Base-by-base conservation (phyloP, 1,139 yeast species). In the Candida labiduridarum region DNA sequence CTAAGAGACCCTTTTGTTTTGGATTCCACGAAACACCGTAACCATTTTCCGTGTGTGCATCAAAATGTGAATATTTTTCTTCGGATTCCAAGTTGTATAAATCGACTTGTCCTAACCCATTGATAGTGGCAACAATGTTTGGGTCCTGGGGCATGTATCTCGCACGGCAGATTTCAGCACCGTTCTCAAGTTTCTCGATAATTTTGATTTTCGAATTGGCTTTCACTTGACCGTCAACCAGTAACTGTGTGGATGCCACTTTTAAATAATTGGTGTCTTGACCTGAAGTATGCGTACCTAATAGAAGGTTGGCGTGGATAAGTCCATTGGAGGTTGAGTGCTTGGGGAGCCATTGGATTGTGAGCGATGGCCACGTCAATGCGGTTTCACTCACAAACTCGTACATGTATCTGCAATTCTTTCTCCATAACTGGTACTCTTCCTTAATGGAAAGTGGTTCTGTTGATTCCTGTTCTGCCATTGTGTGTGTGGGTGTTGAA, bases 221-320 rank as follows among this genome's bases (percentile, higher is more conserved):
- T 54, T 70, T 65, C 12, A 34, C 65, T 2, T 56, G 60, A 5
- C 64, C 55, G 46, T 42, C 68, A 27, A 59, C 58, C 1, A 96
- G 96, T n/a, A 88, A 60, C 49, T 85, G 85, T 1, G 91, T 82
- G 4, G 83, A 71, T 1, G 94, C 96, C 30, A 91, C 69, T 62
- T 94, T 88, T 56, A 94, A 67, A 65, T 83, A 89, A 63, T 94
- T 89, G 3, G 80, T 79, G 49, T 85, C 96, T 50, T 82, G 85
- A 2, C 90, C 96, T 0, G 92, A 82, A 0, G 98, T 89, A 63
- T 89, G 92, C 0, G 99, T 94, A 11, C 97, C 96, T 40, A 92
- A 68, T 19, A 92, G 66, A 50, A 94, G 66, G 45, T 63, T 67
- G 30, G 78, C 65, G 60, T 75, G 70, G 63, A 80, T 54, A 62